A percentile compares a stretch with the other conserved stretches of the same genome.
These are phyloP conservation scores for Chlamydomonas sp. DNA, from an alignment of 139 green algal genomes.

Conservation along the genomic window DNA sequence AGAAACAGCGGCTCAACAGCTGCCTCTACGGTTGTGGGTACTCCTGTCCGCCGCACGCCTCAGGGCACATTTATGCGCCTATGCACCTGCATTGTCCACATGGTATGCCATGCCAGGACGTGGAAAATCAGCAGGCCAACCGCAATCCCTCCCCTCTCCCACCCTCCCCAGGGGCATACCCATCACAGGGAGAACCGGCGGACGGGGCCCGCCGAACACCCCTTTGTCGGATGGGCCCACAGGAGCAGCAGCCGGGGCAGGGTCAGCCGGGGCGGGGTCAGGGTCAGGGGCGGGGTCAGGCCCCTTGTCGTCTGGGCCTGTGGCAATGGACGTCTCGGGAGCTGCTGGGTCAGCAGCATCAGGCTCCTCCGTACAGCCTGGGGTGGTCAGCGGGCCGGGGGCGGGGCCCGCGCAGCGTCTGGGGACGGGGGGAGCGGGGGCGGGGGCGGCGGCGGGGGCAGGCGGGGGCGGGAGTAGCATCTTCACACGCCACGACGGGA, in stretches of 20 bases:
- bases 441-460: neutral
- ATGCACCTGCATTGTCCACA: no score
- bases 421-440: neutral
- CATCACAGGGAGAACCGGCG: constrained; percentile 33
- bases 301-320: no score
- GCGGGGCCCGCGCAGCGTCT: neutral
- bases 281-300: neutral
- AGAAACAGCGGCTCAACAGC: no score
- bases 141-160: neutral
- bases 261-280: neutral
- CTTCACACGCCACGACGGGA: constrained; percentile 18
- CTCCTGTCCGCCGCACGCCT: no score
- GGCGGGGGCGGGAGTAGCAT: constrained; percentile 23
- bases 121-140: constrained; percentile 21
- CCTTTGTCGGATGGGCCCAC: constrained; percentile 1
- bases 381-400: no score
- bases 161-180: constrained; percentile 6
- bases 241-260: neutral
- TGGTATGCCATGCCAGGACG: neutral
- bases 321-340: no score
- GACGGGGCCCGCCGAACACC: constrained; percentile 15
- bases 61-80: no score
- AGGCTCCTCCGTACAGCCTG: no score
- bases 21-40: no score
- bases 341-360: no score